Evolutionary conservation across 352 stramenopile species (phyloP), one percentile per base, ranked within the genome.

Genomic region (Phytophthora meadii): DNA sequence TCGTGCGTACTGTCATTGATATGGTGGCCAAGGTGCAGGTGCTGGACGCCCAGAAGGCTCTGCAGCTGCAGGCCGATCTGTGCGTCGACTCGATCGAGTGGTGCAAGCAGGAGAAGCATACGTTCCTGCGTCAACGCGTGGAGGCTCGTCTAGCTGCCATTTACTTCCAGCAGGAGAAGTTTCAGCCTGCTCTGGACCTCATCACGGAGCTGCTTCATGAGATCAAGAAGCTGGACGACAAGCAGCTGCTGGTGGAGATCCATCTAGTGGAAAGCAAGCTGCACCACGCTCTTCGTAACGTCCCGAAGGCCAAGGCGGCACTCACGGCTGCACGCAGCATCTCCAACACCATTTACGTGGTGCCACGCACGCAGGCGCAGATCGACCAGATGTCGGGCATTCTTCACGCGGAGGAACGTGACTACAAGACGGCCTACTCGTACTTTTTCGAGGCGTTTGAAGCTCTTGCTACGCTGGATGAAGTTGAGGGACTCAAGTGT

Each of bases 181-280:
- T 98, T 71, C 86, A 94, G 47, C 80, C 92, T 8, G 97, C 97
- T 14, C 70, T 99, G 15, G 82, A 96, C 50, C 77, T 99, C 37
- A 94, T 99, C 76, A 97, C 94, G 51, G 85, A 88, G 64, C 82
- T 99, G 27, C 77, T 99, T 24, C 76, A 84, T 8, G 98, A 99
- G 82, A 94, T 99, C 55, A 99, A 99, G 79, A 99, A 99, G 77
- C 84, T 99, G 46, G 98, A 99, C 74, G 98, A 99, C 82, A 99
- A 99, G 82, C 95, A 98, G 71, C 75, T 99, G 54, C 85, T 99
- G 25, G 97, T 99, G 19, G 98, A 99, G 74, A 99, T 98, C 40
- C 97, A 99, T 82, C 77, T 99, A 25, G 89, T 99, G 24, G 98
- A 99, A 79, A 93, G 90, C 49, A 98, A 98, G 68, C 89, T 99